Percentiles rank a stretch among this genome's conserved stretches.
Conservation (phyloP, 2,329 filamentous ascomycete species). For the Cordyceps javanica region DNA sequence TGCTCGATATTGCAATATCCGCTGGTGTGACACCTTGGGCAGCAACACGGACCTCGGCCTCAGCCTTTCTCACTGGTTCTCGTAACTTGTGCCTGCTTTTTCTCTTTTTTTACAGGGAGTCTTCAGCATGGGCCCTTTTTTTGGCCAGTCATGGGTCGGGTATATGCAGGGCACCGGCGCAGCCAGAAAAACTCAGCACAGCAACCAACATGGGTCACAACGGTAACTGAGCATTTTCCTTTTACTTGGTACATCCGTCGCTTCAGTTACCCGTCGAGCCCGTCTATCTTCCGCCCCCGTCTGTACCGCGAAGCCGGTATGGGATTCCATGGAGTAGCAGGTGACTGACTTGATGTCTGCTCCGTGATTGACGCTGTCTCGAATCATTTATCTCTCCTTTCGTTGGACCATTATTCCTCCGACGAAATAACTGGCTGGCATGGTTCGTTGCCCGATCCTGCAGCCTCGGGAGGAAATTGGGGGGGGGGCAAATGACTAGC, state of each 20-base stretch:
- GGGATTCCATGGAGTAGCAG: background rate
- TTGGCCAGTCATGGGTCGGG: background rate
- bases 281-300: no score
- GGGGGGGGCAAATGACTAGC: slow-evolving; percentile 2
- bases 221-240: background rate
- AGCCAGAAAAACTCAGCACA: slow-evolving; percentile 1
- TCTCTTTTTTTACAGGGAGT: background rate
- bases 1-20: background rate
- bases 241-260: background rate
- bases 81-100: background rate
- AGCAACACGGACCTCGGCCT: background rate
- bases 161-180: background rate
- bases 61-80: background rate
- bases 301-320: background rate
- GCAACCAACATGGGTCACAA: slow-evolving; percentile 1
- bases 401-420: background rate
- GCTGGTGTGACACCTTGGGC: background rate
- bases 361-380: background rate
- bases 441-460: background rate
- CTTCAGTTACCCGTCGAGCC: background rate
- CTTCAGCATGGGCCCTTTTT: no score
- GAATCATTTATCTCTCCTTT: background rate
- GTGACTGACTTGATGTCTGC: background rate
- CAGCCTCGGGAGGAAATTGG: background rate
- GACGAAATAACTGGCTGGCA: background rate